A percentile compares a stretch with the other conserved stretches of the same genome.
Conservation (phyloP, 768 basidiomycete species). For the Tremella yokohamensis region DNA sequence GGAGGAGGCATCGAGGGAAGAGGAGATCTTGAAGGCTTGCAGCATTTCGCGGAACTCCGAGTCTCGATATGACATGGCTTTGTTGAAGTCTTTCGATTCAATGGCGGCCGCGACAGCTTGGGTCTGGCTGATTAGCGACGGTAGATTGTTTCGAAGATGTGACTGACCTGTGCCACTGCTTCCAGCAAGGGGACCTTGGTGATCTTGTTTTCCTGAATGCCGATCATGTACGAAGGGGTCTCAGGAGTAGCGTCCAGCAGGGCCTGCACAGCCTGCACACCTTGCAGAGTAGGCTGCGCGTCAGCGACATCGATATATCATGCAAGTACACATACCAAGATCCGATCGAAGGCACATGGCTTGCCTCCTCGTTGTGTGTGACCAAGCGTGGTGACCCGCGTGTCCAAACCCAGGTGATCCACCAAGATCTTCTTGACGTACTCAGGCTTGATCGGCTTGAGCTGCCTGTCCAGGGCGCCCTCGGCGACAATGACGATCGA, state of each 20-base stretch:
- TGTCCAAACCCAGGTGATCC: conserved; percentile 83
- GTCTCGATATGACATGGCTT: conserved; percentile 82
- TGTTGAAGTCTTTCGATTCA: conserved; percentile 73
- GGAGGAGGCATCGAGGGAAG: conserved; percentile 60
- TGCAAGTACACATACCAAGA: conserved; percentile 60
- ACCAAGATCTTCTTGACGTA: conserved; percentile 85
- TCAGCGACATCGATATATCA: conserved; percentile 12
- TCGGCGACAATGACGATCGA: conserved; percentile 98
- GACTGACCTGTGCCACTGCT: conserved; percentile 75
- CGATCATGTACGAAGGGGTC: conserved; percentile 96
- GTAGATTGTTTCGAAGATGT: background rate
- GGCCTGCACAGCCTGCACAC: conserved; percentile 85
- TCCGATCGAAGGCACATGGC: conserved; percentile 89
- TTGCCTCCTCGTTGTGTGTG: conserved; percentile 94
- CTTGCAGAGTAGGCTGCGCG: conserved; percentile 86
- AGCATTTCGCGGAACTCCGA: conserved; percentile 85
- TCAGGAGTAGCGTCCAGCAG: conserved; percentile 78
- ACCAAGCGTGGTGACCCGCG: conserved; percentile 91
- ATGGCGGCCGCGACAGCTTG: conserved; percentile 80
- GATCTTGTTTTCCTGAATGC: conserved; percentile 91
- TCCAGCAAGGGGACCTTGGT: conserved; percentile 85
- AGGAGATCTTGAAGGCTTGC: conserved; percentile 76
- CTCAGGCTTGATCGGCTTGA: conserved; percentile 87
- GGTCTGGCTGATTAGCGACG: conserved; percentile 58
- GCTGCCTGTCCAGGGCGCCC: conserved; percentile 80